Conservation (phyloP, 768 basidiomycete species). For the Sporobolomyces roseus region DNA sequence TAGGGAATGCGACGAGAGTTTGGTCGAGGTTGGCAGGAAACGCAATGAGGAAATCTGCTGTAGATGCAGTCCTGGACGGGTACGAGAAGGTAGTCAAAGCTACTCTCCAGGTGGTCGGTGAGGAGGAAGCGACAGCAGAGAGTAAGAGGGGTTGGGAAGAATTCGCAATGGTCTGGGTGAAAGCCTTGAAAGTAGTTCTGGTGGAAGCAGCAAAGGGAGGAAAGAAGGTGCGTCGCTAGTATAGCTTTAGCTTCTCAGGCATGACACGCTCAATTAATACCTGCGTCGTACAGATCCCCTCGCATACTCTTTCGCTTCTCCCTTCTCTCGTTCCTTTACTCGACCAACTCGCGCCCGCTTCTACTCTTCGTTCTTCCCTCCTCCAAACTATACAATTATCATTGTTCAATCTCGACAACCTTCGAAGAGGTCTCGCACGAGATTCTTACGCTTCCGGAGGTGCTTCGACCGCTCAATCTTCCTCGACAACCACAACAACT, state of each 20-base stretch:
- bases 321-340: conserved; percentile 33
- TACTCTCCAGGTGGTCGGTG: background rate
- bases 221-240: conserved; percentile 40
- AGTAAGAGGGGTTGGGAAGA: conserved; percentile 11
- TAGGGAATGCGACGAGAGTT: background rate
- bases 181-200: conserved; percentile 6
- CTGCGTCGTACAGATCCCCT: conserved; percentile 18
- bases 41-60: conserved; percentile 31
- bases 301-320: conserved; percentile 31
- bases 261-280: background rate
- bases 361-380: conserved; percentile 1
- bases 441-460: conserved; percentile 29
- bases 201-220: conserved; percentile 34
- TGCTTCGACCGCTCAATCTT: background rate
- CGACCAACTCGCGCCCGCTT: background rate
- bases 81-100: conserved; percentile 30
- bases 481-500: background rate
- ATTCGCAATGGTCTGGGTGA: conserved; percentile 25
- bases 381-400: conserved; percentile 31
- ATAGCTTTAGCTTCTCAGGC: background rate
- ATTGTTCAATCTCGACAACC: conserved; percentile 42
- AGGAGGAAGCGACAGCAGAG: background rate
- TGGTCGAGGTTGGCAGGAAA: conserved; percentile 19
- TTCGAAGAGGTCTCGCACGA: conserved; percentile 36
- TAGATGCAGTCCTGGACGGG: conserved; percentile 30